Base-by-base conservation (phyloP, 208 protist genomes). In the Crithidia expoeki region DNA sequence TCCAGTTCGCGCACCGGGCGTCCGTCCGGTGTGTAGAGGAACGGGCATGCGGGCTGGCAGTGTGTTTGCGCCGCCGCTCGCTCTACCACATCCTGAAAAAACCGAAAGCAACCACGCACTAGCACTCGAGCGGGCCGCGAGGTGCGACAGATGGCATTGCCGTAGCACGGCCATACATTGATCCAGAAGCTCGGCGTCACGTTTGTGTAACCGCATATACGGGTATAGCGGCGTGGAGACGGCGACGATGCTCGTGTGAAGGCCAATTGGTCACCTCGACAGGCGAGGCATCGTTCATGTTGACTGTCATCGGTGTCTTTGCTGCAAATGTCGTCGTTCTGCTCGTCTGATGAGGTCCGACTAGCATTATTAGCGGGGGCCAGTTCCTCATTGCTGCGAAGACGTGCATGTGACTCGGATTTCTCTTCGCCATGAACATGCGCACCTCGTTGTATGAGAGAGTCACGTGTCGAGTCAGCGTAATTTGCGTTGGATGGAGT, bases 1-100 rank as follows among this genome's bases (percentile, higher is more conserved):
- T 63, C 32, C 33, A 79, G 25, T 2, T 42, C 14, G 0, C 53
- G 56, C 30, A 79, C 53, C 0, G 38, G 53, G 23, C 55, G 49
- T 4, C 74, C 74, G 9, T 71, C 65, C 11, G 74, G 74, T 0
- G 62, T 79, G 74, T 79, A 79, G 17, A 79, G 56, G 5, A 23
- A 12, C 11, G 52, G 46, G 4, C 65, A 34, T 6, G 67, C 60
- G 1, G 74, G 65, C 44, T 51, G 25, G 44, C 74, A 79, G 28
- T 30, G 0, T 1, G 67, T 66, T 49, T 56, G 51, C 40, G 57
- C 51, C 7, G 74, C 56, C 25, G 66, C 74, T n/a, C 61, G 38
- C 42, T 65, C 55, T 50, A 74, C 34, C 17, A 79, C 67, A 9
- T 79, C 74, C 38, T 57, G 62, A 14, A 79, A 66, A 47, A 44